Conservation (phyloP, 2,329 filamentous ascomycete species). For the Colletotrichum trifolii region DNA sequence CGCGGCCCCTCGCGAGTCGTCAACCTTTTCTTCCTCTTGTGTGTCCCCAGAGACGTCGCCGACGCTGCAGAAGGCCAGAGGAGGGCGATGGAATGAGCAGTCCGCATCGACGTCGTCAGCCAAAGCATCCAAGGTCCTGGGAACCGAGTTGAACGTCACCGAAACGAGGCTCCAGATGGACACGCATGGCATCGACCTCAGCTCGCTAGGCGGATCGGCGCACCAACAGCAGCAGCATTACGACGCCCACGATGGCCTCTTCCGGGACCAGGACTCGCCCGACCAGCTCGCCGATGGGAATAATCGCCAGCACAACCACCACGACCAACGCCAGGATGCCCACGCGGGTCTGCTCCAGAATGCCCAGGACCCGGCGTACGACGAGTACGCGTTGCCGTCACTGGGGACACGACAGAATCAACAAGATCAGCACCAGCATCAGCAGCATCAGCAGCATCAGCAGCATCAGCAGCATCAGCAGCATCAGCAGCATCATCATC, state of each 20-base stretch:
- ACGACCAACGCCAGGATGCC: constrained; percentile 23
- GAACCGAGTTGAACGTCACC: constrained; percentile 14
- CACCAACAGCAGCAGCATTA: not conserved
- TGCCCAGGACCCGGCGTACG: constrained; percentile 13
- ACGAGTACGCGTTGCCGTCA: not conserved
- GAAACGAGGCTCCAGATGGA: constrained; percentile 25
- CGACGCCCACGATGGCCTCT: constrained; percentile 17
- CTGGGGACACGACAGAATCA: not conserved
- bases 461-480: constrained; percentile 10
- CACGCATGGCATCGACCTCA: constrained; percentile 31
- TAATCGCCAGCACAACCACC: not conserved
- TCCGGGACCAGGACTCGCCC: constrained; percentile 10
- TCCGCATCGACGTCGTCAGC: constrained; percentile 6
- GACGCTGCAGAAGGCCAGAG: not conserved
- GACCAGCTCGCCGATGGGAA: not conserved
- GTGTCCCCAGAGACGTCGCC: not conserved
- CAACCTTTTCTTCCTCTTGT: not conserved
- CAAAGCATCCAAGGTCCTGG: not conserved
- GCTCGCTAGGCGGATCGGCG: constrained; percentile 31
- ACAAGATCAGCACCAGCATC: constrained; percentile 9
- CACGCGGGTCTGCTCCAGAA: constrained; percentile 25
- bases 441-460: not conserved
- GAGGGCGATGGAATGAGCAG: not conserved
- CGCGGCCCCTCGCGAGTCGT: not conserved
- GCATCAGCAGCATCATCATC: not conserved